phyloP scores from a whole-genome alignment of 768 basidiomycete species.

The Ephemerocybe angulata region DNA sequence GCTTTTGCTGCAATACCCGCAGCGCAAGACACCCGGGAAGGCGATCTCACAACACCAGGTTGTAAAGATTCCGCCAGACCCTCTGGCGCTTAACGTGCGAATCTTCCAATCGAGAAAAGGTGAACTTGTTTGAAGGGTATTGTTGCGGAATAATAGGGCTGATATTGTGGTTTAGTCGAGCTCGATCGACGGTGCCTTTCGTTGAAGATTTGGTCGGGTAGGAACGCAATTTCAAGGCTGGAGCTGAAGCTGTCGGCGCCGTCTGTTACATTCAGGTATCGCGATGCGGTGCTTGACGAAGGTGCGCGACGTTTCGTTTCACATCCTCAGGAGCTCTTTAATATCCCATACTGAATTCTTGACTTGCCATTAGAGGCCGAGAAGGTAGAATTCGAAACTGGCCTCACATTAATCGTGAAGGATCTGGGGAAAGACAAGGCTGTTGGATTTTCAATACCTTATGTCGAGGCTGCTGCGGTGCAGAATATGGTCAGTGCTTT shows the following conservation, averaged over 20 bases:
- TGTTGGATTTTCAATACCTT: slow-evolving; percentile 55
- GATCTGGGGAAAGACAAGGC: slow-evolving; percentile 46
- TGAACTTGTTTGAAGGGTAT: slow-evolving; percentile 20
- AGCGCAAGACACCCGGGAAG: slow-evolving; percentile 40
- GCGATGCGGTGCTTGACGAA: slow-evolving; percentile 39
- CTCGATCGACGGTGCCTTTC: slow-evolving; percentile 56
- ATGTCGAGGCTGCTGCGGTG: slow-evolving; percentile 61
- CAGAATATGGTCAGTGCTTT: slow-evolving; percentile 51
- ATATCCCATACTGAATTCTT: neutral
- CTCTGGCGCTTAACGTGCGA: slow-evolving; percentile 57
- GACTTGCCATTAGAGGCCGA: slow-evolving; percentile 8
- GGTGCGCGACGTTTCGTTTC: slow-evolving; percentile 17
- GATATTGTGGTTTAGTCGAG: slow-evolving; percentile 51
- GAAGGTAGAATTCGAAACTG: slow-evolving; percentile 29
- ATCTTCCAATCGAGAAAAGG: slow-evolving; percentile 55
- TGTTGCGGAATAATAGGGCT: no score
- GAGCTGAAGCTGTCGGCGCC: slow-evolving; percentile 53
- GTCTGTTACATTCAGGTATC: slow-evolving; percentile 48
- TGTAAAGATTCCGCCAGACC: slow-evolving; percentile 53
- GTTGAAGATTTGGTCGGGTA: slow-evolving; percentile 60
- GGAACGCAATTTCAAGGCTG: slow-evolving; percentile 58
- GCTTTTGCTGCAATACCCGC: slow-evolving; percentile 63
- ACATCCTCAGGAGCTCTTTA: neutral
- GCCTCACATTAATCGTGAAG: slow-evolving; percentile 44
- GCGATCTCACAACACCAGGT: slow-evolving; percentile 36